Conservation (phyloP, 768 basidiomycete genomes). For the Grammothele lineata region DNA sequence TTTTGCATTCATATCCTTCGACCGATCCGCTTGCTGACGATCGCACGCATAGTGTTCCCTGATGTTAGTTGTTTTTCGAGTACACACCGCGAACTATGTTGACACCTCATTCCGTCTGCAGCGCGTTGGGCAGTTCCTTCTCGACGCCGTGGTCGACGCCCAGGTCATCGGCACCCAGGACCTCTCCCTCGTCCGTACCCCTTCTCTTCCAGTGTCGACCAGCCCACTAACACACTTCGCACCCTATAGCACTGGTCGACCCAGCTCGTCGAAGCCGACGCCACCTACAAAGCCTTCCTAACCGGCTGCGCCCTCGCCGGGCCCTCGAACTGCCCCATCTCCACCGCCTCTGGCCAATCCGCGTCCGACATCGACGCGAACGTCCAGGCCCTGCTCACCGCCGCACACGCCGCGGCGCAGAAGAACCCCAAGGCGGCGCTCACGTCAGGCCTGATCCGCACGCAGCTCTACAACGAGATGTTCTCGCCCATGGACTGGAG, state of each 20-base stretch:
- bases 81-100: too few relatives aligned
- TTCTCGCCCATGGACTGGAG: neutral
- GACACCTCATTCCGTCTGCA: neutral
- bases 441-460: slow-evolving; percentile 3
- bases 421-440: slow-evolving; percentile 1
- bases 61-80: too few relatives aligned
- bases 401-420: slow-evolving; percentile 6
- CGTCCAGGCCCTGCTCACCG: slow-evolving; percentile 3
- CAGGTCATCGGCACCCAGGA: neutral
- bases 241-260: neutral
- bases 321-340: neutral
- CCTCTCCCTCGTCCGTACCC: neutral
- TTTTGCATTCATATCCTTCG: neutral
- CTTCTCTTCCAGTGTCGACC: neutral
- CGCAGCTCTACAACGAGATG: neutral
- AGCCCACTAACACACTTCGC: neutral
- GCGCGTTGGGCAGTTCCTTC: slow-evolving; percentile 9
- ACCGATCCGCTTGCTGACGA: neutral
- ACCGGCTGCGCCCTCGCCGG: slow-evolving; percentile 12
- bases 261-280: slow-evolving; percentile 1
- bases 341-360: neutral
- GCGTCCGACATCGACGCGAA: slow-evolving; percentile 3
- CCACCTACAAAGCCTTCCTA: slow-evolving; percentile 3
- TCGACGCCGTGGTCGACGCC: slow-evolving; percentile 10
- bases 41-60: slow-evolving; percentile 5